Base-by-base conservation (phyloP, 139 green algal species). In the Zygnema cylindricum region DNA sequence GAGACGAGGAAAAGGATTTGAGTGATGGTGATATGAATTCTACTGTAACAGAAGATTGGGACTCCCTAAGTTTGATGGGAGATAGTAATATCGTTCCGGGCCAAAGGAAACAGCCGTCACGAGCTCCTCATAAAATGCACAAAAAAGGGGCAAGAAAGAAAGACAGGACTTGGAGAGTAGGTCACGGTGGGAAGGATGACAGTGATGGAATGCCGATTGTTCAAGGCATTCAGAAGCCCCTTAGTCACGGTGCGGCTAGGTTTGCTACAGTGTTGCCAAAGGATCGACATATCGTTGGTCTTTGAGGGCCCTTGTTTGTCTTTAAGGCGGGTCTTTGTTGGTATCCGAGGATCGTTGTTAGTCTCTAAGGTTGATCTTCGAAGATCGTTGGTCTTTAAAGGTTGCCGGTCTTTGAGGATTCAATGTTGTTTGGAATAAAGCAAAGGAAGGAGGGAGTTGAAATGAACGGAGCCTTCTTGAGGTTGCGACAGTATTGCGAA, bases 91-190 rank as follows among this genome's bases (percentile, higher is more conserved):
- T n/a, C n/a, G n/a, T n/a, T n/a, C 49, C 49, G 7, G 7, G 73
- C 40, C 42, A 38, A 78, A 40, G 33, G 40, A 35, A 90, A 43
- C n/a, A 35, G 7, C 30, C 86, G 57, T n/a, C 43, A 69, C 86
- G 40, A 25, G 84, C 84, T 1, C 49, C 49, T 39, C 83, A 91
- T 69, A 91, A 91, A 81, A 77, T 88, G 81, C 83, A 91, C 23
- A 91, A 88, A 42, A 91, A 91, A 43, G 38, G n/a, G 1, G 35
- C 82, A 22, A 55, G 87, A 1, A 91, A 21, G 36, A 90, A 90
- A 55, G 85, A 90, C 73, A 41, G 83, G 1, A 76, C 73, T 2
- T 89, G 83, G 83, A 35, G 83, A 2, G 76, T 88, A 22, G 83
- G 73, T 11, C 35, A 69, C 2, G 86, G 82, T 30, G 76, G 85